phyloP scores from a whole-genome alignment of 2,329 filamentous ascomycete genomes.

The Tetracladium maxilliforme region DNA sequence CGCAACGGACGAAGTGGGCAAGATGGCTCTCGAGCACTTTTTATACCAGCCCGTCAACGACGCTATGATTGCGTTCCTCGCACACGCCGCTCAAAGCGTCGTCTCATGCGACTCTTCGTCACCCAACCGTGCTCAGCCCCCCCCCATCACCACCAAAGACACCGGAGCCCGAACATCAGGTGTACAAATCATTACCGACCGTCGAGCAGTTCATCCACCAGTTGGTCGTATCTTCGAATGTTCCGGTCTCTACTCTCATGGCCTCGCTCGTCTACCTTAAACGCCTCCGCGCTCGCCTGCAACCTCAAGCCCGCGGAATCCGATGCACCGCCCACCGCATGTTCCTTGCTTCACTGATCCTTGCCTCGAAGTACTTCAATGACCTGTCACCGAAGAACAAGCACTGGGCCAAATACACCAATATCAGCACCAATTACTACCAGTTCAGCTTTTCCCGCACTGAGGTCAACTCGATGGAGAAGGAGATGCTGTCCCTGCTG shows the following conservation, averaged over 20 bases:
- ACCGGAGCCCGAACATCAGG: slow-evolving; percentile 15
- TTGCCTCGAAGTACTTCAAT: slow-evolving; percentile 92
- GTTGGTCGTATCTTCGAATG: slow-evolving; percentile 82
- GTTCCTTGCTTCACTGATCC: slow-evolving; percentile 78
- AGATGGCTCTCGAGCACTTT: slow-evolving; percentile 71
- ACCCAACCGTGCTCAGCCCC: too few relatives aligned
- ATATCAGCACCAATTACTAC: slow-evolving; percentile 48
- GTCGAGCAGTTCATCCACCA: slow-evolving; percentile 86
- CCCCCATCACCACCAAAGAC: slow-evolving; percentile 33
- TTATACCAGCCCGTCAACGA: slow-evolving; percentile 61
- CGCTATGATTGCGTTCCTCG: slow-evolving; percentile 67
- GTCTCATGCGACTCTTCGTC: slow-evolving; percentile 83
- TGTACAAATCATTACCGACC: slow-evolving; percentile 55
- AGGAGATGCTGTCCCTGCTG: slow-evolving; percentile 86
- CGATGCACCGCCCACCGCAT: slow-evolving; percentile 95
- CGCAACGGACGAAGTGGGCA: too few relatives aligned
- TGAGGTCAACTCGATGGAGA: slow-evolving; percentile 99
- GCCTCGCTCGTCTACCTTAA: slow-evolving; percentile 87
- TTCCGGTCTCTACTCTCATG: slow-evolving; percentile 96
- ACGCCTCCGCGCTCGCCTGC: slow-evolving; percentile 69
- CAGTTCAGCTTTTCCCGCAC: slow-evolving; percentile 85
- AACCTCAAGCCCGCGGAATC: slow-evolving; percentile 90
- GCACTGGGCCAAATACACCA: slow-evolving; percentile 94
- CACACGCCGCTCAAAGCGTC: slow-evolving; percentile 59
- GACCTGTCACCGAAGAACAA: slow-evolving; percentile 99